These are phyloP conservation scores for Buddleja alternifolia DNA, from an alignment of 257 asterid species.

Conservation along the genomic window DNA sequence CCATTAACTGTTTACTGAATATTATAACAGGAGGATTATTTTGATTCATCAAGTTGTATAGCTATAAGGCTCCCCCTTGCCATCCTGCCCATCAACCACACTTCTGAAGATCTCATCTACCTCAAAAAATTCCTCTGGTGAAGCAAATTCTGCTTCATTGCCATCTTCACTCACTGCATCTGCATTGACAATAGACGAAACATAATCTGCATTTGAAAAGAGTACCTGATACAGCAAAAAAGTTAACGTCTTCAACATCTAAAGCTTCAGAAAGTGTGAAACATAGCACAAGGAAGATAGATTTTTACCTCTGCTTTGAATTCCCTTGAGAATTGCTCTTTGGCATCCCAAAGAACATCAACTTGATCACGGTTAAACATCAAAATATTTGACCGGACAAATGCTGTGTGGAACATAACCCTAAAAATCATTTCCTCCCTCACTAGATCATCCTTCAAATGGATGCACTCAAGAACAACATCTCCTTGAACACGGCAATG, in stretches of 20 bases:
- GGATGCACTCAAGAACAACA: constrained; percentile 91
- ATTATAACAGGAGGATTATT: no score
- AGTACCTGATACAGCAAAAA: constrained; percentile 73
- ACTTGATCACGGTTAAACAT: constrained; percentile 84
- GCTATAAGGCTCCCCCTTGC: constrained; percentile 61
- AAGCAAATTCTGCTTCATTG: constrained; percentile 66
- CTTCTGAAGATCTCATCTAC: constrained; percentile 95
- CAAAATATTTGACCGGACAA: constrained; percentile 81
- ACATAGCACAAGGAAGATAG: constrained; percentile 40
- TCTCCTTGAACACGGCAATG: constrained; percentile 85
- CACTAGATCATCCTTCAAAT: constrained; percentile 79
- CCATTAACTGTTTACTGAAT: no score
- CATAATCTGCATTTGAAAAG: constrained; percentile 85
- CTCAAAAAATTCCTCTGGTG: constrained; percentile 92
- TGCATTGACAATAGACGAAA: constrained; percentile 50
- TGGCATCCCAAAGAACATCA: constrained; percentile 90
- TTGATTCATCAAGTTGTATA: no score
- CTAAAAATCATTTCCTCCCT: constrained; percentile 91
- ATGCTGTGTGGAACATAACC: constrained; percentile 93
- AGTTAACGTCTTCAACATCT: constrained; percentile 49
- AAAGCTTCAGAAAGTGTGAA: constrained; percentile 40
- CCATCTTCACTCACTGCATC: constrained; percentile 69
- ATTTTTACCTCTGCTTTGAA: constrained; percentile 85
- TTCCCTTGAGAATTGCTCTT: constrained; percentile 76
- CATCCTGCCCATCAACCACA: constrained; percentile 63